Evolutionary conservation across 192 early-diverging fungal species (phyloP), one percentile per base, ranked within the genome.

Genomic region (Bifiguratus adelaidae): DNA sequence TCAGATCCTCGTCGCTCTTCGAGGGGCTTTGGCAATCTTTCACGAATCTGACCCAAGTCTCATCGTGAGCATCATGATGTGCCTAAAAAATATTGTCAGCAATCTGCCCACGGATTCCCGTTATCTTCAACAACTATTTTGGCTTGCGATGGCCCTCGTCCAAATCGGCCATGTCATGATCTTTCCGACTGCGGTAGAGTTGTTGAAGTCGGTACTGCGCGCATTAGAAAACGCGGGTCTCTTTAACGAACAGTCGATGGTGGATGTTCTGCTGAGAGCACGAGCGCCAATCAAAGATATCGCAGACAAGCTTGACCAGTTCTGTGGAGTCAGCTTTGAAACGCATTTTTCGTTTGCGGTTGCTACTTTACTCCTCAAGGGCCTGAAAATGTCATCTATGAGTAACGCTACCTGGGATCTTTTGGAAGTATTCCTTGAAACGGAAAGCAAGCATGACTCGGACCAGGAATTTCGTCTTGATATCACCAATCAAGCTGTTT

Each of bases 261-360:
- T 78, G 45, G 74, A 80, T 30, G 77, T 87, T 6, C 53, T 96
- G 29, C 59, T 91, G 63, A 56, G 60, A 16, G 84, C 82, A 5
- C 75, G 90, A 12, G 67, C 66, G 2, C 83, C 85, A 1, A 71
- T 95, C 27, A 67, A 76, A 42, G 77, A 88, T 46, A 76, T 80
- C 2, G 76, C 82, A 13, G 71, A 63, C 48, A 63, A 83, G 48
- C 53, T 93, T 44, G 93, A 96, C 53, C 61, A 68, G 15, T 54
- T 70, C 5, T 73, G 81, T 19, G 89, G 90, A 2, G 70, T 94
- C 41, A 82, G 78, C 59, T 97, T 95, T 68, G 72, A 77, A 34
- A 78, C 74, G 4, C 87, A 92, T 52, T 95, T 97, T 45, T 74
- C 86, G 21, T 89, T 91, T 45, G 88, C 92, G 12, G 70, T 95